Evolutionary conservation across 2,329 filamentous ascomycete genomes (phyloP), one percentile per base, ranked within the genome.

Genomic region (Pseudogymnoascus sp.): DNA sequence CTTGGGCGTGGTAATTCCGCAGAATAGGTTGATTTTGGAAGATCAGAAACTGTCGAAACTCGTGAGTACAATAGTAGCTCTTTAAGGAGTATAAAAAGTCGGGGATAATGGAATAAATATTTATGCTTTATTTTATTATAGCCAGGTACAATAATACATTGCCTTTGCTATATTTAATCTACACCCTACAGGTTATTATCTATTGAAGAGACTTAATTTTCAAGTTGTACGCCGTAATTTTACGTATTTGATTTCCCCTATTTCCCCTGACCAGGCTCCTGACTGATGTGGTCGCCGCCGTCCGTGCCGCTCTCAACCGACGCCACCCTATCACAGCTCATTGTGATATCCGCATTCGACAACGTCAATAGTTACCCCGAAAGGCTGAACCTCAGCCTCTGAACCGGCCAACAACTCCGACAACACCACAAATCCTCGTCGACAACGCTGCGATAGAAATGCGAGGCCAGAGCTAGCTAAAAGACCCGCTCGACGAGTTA

Each of bases 301-400:
- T 53, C 47, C 47, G 47, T 53, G 28, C 47, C 47, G 43, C 43
- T 50, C n/a, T 53, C 43, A 53, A 53, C 11, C 43, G 43, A 53
- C 25, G 43, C 43, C n/a, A 53, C 43, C 43, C 43, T 53, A 53
- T 53, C 43, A 53, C 9, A 33, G 2, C 8, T 6, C n/a, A 33
- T 18, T 30, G 25, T 18, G 43, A 53, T 53, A 53, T 33, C 43
- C 43, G 28, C 28, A 53, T 20, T 53, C 47, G 47, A 53, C 47
- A 33, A 53, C 25, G 25, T 53, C 43, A 53, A 33, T 53, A 53
- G 8, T n/a, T 33, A 3, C 18, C 18, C 11, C n/a, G 28, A 53
- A 53, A 53, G 47, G 47, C 47, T 33, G 47, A 53, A 53, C n/a
- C 47, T 53, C 47, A 53, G 47, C 47, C 47, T 53, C 25, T 8